Base-by-base conservation (phyloP, 352 stramenopile genomes). In the Phytophthora citrophthora region DNA sequence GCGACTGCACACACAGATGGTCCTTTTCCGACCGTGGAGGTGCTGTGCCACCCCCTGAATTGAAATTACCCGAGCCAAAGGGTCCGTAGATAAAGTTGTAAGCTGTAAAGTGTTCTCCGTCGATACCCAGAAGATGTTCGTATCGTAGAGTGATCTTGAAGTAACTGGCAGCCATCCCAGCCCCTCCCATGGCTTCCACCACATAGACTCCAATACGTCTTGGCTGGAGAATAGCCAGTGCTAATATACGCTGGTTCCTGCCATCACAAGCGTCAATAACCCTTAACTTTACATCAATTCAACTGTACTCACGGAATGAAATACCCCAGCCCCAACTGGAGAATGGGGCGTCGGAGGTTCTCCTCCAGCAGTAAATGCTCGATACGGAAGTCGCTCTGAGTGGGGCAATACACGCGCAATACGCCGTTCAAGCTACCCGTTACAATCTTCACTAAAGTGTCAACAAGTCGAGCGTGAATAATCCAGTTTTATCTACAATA, bases 61-160 rank as follows among this genome's bases (percentile, higher is more conserved):
- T 60, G 5, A 44, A 62, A 13, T 20, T 63, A 5, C 29, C 10
- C 4, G 61, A 74, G 12, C 89, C 91, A 62, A 97, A 98, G 7
- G 82, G 66, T 3, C 92, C 92, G 43, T 73, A 67, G 54, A 91
- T 72, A 81, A 98, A 94, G 58, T 96, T 98, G 78, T 81, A 96
- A 1, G 92, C 88, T 32, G 91, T 97, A 53, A 98, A 98, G 56
- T 96, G 88, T 59, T 90, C 78, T n/a, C 89, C 90, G 48, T 96
- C 89, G 57, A 95, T 73, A 23, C 90, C 91, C 20, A 97, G 76
- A 24, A 85, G 53, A 63, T 97, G 91, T 57, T 95, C 81, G 64
- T 97, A 97, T 18, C 82, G 77, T 38, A 87, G 81, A 13, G 82
- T 76, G 44, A 96, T 65, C 40, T 90, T 88, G 66, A 93, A 94